Conservation (phyloP, 805 yeast species). For the Teunomyces kruisii region DNA sequence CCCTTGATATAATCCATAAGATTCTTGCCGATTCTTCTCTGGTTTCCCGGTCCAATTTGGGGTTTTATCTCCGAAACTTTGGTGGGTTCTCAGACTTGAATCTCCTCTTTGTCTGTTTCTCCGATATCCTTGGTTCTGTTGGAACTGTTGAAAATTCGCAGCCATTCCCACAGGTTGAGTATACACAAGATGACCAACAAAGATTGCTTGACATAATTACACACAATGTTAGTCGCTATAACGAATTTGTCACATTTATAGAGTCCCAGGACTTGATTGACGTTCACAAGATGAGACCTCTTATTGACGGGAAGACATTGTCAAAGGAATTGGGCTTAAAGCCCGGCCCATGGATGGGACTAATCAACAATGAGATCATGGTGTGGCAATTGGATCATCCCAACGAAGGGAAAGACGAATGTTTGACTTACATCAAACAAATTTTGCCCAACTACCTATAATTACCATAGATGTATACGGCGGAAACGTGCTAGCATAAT, state of each 20-base stretch:
- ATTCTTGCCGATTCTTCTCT: slow-evolving; percentile 12
- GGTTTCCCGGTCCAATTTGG: slow-evolving; percentile 56
- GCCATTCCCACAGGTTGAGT: slow-evolving; percentile 4
- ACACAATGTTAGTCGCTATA: slow-evolving; percentile 24
- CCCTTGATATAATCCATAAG: slow-evolving; percentile 21
- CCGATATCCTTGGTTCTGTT: slow-evolving; percentile 22
- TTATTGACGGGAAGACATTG: slow-evolving; percentile 76
- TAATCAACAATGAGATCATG: slow-evolving; percentile 53
- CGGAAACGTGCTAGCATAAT: not conserved
- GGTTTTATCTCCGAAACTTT: slow-evolving; percentile 54
- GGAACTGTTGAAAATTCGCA: not conserved
- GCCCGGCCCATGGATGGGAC: slow-evolving; percentile 87
- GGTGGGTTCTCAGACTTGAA: slow-evolving; percentile 52
- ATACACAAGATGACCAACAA: not conserved
- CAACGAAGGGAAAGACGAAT: slow-evolving; percentile 48
- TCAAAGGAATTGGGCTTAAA: slow-evolving; percentile 50
- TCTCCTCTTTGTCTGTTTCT: slow-evolving; percentile 36
- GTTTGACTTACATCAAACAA: slow-evolving; percentile 44
- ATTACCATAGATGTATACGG: not conserved
- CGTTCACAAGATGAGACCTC: slow-evolving; percentile 55
- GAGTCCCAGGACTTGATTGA: slow-evolving; percentile 33
- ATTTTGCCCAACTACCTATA: slow-evolving; percentile 16
- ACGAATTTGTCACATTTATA: slow-evolving; percentile 32
- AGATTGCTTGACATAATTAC: not conserved
- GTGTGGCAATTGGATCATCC: slow-evolving; percentile 83